Percentiles rank a stretch among this genome's conserved stretches.
phyloP scores from a whole-genome alignment of 352 stramenopile genomes.

The Bremia lactucae region DNA sequence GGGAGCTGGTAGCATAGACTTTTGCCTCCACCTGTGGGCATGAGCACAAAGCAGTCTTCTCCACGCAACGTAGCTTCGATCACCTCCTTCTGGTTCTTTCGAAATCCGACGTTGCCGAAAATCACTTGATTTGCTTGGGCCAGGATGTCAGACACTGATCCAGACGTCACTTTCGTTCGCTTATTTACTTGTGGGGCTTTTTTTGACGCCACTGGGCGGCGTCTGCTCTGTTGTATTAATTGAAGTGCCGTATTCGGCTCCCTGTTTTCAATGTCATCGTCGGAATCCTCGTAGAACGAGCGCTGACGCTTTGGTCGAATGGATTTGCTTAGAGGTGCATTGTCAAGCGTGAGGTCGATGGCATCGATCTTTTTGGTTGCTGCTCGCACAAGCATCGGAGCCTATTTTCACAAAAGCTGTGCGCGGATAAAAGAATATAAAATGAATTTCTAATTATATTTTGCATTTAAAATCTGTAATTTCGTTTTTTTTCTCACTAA shows the following conservation, averaged over 20 bases:
- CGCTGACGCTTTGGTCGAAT: constrained; percentile 5
- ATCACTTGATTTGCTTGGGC: constrained; percentile 45
- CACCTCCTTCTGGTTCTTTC: constrained; percentile 86
- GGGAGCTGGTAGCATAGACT: constrained; percentile 88
- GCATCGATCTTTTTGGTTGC: constrained; percentile 15
- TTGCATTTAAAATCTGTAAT: too few species aligned
- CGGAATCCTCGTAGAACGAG: constrained; percentile 52
- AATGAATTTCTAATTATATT: too few species aligned
- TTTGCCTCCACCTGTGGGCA: constrained; percentile 89
- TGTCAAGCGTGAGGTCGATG: constrained; percentile 35
- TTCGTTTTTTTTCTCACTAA: too few species aligned
- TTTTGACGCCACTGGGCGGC: background rate
- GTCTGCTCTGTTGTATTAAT: constrained; percentile 24
- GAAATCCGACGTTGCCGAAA: constrained; percentile 77
- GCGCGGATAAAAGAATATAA: too few species aligned
- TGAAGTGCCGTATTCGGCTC: constrained; percentile 47
- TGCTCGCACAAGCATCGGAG: too few species aligned
- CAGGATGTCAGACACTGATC: constrained; percentile 24
- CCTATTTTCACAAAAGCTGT: too few species aligned
- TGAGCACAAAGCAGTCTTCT: constrained; percentile 90
- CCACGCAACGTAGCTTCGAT: constrained; percentile 86
- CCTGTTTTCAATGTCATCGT: constrained; percentile 35
- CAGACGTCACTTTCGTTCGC: constrained; percentile 2
- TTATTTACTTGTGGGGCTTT: constrained; percentile 6
- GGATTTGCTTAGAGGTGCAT: constrained; percentile 1